Evolutionary conservation across 805 yeast genomes (phyloP), one percentile per base, ranked within the genome.

Genomic region (Candida pseudofarinosa): DNA sequence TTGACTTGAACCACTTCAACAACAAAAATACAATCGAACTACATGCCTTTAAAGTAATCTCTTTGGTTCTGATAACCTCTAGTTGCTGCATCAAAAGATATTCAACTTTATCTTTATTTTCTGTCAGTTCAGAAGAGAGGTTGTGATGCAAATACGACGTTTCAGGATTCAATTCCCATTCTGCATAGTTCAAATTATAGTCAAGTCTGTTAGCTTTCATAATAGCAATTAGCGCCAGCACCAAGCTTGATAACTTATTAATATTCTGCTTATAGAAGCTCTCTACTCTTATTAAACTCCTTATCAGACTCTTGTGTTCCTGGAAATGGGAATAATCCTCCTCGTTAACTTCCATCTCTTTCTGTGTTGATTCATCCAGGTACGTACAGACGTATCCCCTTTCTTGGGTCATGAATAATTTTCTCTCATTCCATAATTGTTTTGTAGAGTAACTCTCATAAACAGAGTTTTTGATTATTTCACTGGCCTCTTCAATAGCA

Each of bases 401-500:
- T 52, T 89, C 96, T 47, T 83, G 83, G 36, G 71, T 65, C 76
- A 86, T 81, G 50, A 88, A 88, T 16, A 71, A 59, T 44, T 83
- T 85, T 41, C 90, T 71, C 45, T 84, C 91, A 19, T 71, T 60
- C 80, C 89, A 82, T 35, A 90, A 61, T 54, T 90, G 89, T 45
- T 79, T 74, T 13, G 79, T 70, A n/a, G 82, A 76, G 42, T 86
- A 76, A 37, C 85, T 81, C 17, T 84, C 83, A 43, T 79, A 71
- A 1, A 87, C 74, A 13, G 85, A 77, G 8, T 76, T 65, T 20
- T 75, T 71, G 47, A 88, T 76, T 6, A 91, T 74, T 12, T 76
- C 76, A 18, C 87, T 74, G 0, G 97, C 97, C 58, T 91, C 96
- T 37, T 75, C 69, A 20, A 90, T 80, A 47, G 95, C 88, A 33